These are phyloP conservation scores for Turritis glabra DNA, from an alignment of 345 rosid genomes.

Conservation along the genomic window DNA sequence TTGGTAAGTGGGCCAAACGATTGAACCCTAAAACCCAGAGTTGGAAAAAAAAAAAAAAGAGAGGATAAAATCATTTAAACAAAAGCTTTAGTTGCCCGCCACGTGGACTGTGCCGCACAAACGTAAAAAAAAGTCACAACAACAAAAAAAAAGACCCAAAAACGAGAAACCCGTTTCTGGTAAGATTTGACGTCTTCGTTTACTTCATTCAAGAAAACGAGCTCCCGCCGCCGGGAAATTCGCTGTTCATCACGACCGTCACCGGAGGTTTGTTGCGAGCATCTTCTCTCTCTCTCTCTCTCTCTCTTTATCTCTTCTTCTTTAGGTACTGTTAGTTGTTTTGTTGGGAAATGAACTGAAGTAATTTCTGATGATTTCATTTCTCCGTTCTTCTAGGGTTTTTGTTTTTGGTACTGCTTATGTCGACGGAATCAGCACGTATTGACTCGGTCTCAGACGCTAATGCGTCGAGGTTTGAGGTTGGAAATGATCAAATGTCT, in stretches of 20 bases:
- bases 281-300: neutral
- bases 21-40: conserved; percentile 11
- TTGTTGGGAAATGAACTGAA: neutral
- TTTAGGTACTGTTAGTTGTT: neutral
- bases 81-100: neutral
- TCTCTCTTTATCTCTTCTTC: neutral
- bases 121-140: neutral
- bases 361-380: conserved; percentile 10
- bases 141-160: neutral
- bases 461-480: conserved; percentile 1
- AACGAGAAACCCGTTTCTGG: conserved; percentile 34
- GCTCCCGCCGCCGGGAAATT: conserved; percentile 33
- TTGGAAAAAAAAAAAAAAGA: neutral
- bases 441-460: neutral
- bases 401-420: conserved; percentile 12
- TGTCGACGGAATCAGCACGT: conserved; percentile 27
- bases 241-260: conserved; percentile 14
- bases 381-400: conserved; percentile 35
- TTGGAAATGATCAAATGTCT: conserved; percentile 14
- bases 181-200: conserved; percentile 36
- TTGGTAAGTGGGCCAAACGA: conserved; percentile 18
- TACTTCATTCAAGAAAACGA: conserved; percentile 27
- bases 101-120: conserved; percentile 15
- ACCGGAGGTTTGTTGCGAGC: conserved; percentile 12
- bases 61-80: neutral